A percentile compares a stretch with the other conserved stretches of the same genome.
These are phyloP conservation scores for Verticillium isaacii DNA, from an alignment of 2,329 filamentous ascomycete genomes.

Conservation along the genomic window DNA sequence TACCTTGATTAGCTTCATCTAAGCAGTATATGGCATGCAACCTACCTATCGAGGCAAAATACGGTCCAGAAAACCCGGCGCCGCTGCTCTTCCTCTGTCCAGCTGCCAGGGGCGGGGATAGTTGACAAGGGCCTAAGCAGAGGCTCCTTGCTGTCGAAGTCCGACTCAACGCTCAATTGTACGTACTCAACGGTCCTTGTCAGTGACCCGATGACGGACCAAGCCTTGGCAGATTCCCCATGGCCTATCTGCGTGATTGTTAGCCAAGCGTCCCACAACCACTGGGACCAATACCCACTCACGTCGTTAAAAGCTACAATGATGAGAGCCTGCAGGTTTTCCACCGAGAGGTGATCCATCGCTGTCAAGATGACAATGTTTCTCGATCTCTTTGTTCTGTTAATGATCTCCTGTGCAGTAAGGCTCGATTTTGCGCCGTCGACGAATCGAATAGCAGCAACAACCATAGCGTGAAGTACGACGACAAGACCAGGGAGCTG, in stretches of 20 bases:
- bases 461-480: constrained; percentile 30
- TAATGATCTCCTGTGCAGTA: background rate
- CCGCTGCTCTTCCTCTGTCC: constrained; percentile 26
- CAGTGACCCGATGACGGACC: constrained; percentile 13
- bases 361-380: constrained; percentile 22
- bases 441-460: constrained; percentile 20
- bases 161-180: constrained; percentile 13
- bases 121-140: constrained; percentile 20
- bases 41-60: constrained; percentile 24
- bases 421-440: constrained; percentile 13
- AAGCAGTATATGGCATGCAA: accelerated
- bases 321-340: constrained; percentile 29
- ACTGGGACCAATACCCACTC: background rate
- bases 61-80: constrained; percentile 27
- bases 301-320: constrained; percentile 33
- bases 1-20: background rate
- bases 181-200: constrained; percentile 14
- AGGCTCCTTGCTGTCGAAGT: constrained; percentile 10
- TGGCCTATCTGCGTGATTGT: constrained; percentile 11
- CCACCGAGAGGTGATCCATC: constrained; percentile 27
- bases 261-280: background rate
- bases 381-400: constrained; percentile 7
- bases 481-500: constrained; percentile 22
- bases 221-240: constrained; percentile 13
- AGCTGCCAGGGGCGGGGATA: constrained; percentile 20